These are phyloP conservation scores for Pseudoperonospora humuli DNA, from an alignment of 352 stramenopile genomes.

Conservation along the genomic window DNA sequence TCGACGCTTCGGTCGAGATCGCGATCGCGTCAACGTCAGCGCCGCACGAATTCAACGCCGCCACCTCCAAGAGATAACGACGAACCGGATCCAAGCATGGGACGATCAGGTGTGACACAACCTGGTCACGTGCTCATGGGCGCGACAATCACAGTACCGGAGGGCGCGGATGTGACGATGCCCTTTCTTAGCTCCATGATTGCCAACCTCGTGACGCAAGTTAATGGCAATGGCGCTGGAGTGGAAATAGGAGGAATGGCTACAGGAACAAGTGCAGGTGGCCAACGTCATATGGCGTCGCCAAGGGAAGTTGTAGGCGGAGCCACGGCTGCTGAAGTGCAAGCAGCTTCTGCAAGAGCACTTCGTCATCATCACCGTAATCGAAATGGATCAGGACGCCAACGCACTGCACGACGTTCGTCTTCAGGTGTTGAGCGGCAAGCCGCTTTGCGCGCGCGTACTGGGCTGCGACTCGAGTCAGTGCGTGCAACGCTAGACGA, in stretches of 20 bases:
- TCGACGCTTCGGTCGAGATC: conserved; percentile 6
- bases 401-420: conserved; percentile 12
- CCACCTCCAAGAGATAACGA: conserved; percentile 43
- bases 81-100: conserved; percentile 56
- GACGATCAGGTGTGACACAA: conserved; percentile 1
- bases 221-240: conserved; percentile 14
- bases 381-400: conserved; percentile 16
- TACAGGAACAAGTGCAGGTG: background rate
- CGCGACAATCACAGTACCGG: conserved; percentile 61
- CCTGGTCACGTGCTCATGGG: conserved; percentile 58
- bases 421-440: conserved; percentile 22
- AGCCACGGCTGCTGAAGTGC: conserved; percentile 6
- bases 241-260: conserved; percentile 4
- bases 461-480: conserved; percentile 27
- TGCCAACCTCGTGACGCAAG: conserved; percentile 62
- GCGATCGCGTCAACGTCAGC: conserved; percentile 10
- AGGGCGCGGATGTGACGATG: conserved; percentile 59
- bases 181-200: conserved; percentile 82
- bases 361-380: conserved; percentile 19
- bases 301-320: conserved; percentile 5
- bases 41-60: conserved; percentile 2
- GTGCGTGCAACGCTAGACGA: conserved; percentile 41
- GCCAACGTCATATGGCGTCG: conserved; percentile 16
- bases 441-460: conserved; percentile 28
- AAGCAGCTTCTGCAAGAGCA: conserved; percentile 14